Evolutionary conservation across 2,329 filamentous ascomycete genomes (phyloP).

Genomic region (Thermoascus crustaceus): DNA sequence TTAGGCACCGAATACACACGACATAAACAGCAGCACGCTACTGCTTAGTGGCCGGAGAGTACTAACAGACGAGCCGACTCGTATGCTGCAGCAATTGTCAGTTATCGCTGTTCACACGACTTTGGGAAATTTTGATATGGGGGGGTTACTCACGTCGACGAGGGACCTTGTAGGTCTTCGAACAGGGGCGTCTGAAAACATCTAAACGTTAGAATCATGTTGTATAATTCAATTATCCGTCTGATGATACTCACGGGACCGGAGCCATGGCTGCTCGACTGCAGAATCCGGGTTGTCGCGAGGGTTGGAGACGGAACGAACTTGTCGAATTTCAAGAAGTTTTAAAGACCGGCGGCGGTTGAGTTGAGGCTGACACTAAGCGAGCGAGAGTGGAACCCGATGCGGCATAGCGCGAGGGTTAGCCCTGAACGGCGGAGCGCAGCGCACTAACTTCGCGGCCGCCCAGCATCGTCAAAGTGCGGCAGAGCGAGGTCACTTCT

Average conservation of each 20-base stretch:
- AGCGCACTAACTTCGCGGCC: constrained; percentile 19
- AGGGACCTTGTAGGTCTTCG: constrained; percentile 99
- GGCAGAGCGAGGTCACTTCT: constrained; percentile 20
- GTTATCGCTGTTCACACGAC: constrained; percentile 14
- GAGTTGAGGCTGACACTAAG: constrained; percentile 14
- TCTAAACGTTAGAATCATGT: constrained; percentile 23
- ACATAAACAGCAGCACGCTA: constrained; percentile 98
- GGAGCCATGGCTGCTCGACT: constrained; percentile 37
- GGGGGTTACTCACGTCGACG: constrained; percentile 57
- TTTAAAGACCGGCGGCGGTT: constrained; percentile 12
- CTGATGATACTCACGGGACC: constrained; percentile 32
- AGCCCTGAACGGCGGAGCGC: constrained; percentile 13
- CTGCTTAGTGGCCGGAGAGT: constrained; percentile 84
- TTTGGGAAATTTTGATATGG: constrained; percentile 9
- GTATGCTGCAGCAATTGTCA: constrained; percentile 57
- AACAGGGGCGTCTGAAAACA: constrained; percentile 60
- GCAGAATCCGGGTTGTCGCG: constrained; percentile 32
- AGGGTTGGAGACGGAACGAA: constrained; percentile 25
- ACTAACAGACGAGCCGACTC: constrained; percentile 99
- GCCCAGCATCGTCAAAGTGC: constrained; percentile 16
- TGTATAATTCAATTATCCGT: constrained; percentile 27
- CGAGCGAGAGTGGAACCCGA: constrained; percentile 15
- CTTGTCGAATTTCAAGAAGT: constrained; percentile 16
- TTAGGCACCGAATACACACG: constrained; percentile 62
- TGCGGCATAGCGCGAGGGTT: constrained; percentile 18